Evolutionary conservation across 345 rosid species (phyloP), one percentile per base, ranked within the genome.

Genomic region (Citrus reticulata): DNA sequence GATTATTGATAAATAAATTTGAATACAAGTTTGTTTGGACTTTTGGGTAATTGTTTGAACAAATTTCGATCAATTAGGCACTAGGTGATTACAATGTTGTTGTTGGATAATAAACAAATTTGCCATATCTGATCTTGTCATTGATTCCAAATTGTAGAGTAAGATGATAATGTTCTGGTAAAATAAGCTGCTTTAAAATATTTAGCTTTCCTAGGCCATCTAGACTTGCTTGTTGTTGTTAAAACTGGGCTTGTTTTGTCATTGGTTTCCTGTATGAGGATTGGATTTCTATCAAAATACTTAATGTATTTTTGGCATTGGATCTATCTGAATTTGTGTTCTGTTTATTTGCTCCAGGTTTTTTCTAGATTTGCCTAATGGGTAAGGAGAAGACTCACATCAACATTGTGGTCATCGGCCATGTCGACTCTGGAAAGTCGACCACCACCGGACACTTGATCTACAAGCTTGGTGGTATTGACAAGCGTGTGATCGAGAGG

Each of bases 391-490:
- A 84, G 84, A 17, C 62, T 78, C 86, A 84, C 80, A 84, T 84
- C 59, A 86, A 82, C 84, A 84, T 84, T 68, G 89, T 86, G 73
- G 89, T 84, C 66, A 86, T 86, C 2, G 89, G 87, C 55, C 89
- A 86, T 49, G 85, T 86, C 40, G 86, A 92, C 86, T 90, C 91
- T 66, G 94, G 90, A 29, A 92, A 90, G 77, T 92, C 93, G 0
- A 89, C 96, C 66, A 92, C 93, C 9, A 92, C 91, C 0, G 94
- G 91, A 58, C 96, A 92, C 83, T 82, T 90, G 89, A 92, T 90
- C 88, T 92, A 89, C 88, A 92, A 92, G 91, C 91, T 92, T 74
- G 93, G 96, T 62, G 96, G 93, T 79, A 92, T 90, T 78, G 93
- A 92, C 89, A 90, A 92, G 86, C 93, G 93, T 84, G 96, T 92